A percentile compares a stretch with the other conserved stretches of the same genome.
These are phyloP conservation scores for Vanrija humicola DNA, from an alignment of 1,284 basidiomycete species.

Conservation along the genomic window DNA sequence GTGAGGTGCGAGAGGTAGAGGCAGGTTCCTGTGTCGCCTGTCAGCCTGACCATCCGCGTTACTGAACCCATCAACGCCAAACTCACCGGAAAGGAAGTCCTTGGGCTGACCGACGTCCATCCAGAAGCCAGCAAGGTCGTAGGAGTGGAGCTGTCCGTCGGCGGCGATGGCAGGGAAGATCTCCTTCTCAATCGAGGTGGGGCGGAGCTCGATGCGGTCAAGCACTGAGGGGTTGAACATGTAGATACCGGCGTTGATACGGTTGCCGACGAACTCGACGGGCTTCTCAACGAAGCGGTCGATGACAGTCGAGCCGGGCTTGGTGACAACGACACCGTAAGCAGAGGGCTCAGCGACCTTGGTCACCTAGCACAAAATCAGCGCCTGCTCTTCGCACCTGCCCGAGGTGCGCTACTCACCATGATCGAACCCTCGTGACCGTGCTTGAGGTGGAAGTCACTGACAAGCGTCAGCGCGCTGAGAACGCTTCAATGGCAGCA, in stretches of 20 bases:
- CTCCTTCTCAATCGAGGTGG: conserved; percentile 56
- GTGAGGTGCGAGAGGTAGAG: conserved; percentile 55
- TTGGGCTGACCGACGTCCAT: conserved; percentile 58
- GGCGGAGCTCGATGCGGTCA: conserved; percentile 54
- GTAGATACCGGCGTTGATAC: conserved; percentile 58
- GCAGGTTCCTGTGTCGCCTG: conserved; percentile 48
- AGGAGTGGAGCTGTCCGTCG: conserved; percentile 54
- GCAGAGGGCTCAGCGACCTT: conserved; percentile 56
- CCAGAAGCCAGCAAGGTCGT: conserved; percentile 56
- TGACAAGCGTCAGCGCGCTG: conserved; percentile 8
- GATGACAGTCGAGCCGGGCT: conserved; percentile 52
- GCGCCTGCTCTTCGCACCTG: conserved; percentile 43
- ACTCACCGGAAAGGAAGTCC: conserved; percentile 49
- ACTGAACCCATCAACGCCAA: not conserved
- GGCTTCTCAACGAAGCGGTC: conserved; percentile 58
- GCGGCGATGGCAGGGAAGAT: conserved; percentile 54
- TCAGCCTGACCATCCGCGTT: not conserved
- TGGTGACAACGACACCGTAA: conserved; percentile 56
- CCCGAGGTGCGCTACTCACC: conserved; percentile 52
- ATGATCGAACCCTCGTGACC: conserved; percentile 56
- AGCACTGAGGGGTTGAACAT: conserved; percentile 56
- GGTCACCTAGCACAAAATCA: conserved; percentile 41
- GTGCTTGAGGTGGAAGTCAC: conserved; percentile 55
- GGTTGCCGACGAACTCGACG: conserved; percentile 56
- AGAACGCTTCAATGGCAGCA: not conserved